phyloP scores from a whole-genome alignment of 257 asterid species.

The Capsicum pubescens region DNA sequence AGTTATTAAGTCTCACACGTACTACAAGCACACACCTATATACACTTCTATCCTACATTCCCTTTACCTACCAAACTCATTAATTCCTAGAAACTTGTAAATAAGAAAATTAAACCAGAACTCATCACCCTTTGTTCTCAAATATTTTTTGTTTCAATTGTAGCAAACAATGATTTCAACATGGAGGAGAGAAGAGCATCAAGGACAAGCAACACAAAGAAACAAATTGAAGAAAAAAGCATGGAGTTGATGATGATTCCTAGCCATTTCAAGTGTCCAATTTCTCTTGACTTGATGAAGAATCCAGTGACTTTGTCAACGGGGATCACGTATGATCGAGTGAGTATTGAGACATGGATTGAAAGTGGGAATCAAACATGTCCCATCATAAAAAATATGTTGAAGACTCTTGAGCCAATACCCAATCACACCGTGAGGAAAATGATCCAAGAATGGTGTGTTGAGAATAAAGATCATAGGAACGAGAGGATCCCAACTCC shows the following conservation, averaged over 20 bases:
- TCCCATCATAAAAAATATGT: conserved; percentile 32
- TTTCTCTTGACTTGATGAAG: conserved; percentile 42
- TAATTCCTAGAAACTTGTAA: background rate
- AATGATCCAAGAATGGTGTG: conserved; percentile 68
- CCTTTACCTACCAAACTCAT: background rate
- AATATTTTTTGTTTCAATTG: background rate
- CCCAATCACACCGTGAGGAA: conserved; percentile 50
- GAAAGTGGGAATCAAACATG: conserved; percentile 39
- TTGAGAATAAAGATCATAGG: conserved; percentile 46
- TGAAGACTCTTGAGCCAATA: conserved; percentile 38
- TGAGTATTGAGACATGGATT: conserved; percentile 42
- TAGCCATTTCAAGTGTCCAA: conserved; percentile 39
- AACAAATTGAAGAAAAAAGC: conserved; percentile 8
- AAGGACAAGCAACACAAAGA: conserved; percentile 35
- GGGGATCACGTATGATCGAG: conserved; percentile 43
- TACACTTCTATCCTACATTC: background rate
- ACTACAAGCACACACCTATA: background rate
- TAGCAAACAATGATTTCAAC: conserved; percentile 32
- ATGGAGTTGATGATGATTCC: conserved; percentile 33
- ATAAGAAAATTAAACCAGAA: background rate
- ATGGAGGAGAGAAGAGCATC: conserved; percentile 40
- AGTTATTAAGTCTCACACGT: too few relatives aligned
- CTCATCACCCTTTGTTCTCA: background rate
- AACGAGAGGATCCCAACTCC: conserved; percentile 62
- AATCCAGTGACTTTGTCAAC: conserved; percentile 47